These are phyloP conservation scores for Hanseniaspora mollemarum DNA, from an alignment of 805 yeast genomes.

Conservation along the genomic window DNA sequence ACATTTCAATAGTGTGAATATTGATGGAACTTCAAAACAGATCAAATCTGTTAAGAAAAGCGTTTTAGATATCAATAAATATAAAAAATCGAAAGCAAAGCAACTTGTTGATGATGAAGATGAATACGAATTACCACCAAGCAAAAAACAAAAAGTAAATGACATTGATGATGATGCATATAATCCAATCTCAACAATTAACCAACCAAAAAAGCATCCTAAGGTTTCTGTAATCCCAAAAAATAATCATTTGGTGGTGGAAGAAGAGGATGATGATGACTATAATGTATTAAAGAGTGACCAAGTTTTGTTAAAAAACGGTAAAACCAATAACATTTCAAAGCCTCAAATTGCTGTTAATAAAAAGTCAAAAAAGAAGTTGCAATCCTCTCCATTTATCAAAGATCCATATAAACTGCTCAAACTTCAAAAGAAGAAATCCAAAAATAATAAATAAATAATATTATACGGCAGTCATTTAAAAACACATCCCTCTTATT, in stretches of 20 bases:
- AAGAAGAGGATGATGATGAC: slow-evolving; percentile 9
- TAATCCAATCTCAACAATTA: not conserved
- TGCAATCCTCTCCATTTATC: not conserved
- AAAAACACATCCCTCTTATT: too few species aligned
- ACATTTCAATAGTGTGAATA: not conserved
- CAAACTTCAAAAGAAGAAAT: slow-evolving; percentile 1
- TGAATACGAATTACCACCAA: not conserved
- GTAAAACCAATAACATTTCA: not conserved
- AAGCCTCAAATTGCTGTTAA: not conserved
- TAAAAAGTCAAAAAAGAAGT: not conserved
- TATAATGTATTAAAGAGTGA: not conserved
- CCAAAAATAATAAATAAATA: not conserved
- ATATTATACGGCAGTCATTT: not conserved
- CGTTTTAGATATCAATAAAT: slow-evolving; percentile 1
- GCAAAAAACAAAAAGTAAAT: not conserved
- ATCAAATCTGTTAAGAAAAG: not conserved
- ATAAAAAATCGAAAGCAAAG: slow-evolving; percentile 1
- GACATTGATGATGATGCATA: slow-evolving; percentile 13
- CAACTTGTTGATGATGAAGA: not conserved
- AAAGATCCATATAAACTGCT: slow-evolving; percentile 11
- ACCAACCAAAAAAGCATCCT: not conserved
- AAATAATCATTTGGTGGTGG: too few species aligned
- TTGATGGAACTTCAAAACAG: not conserved
- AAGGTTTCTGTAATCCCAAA: not conserved
- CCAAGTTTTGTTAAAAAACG: not conserved